phyloP scores from a whole-genome alignment of 2,329 filamentous ascomycete species.

The Gyromitra esculenta region DNA sequence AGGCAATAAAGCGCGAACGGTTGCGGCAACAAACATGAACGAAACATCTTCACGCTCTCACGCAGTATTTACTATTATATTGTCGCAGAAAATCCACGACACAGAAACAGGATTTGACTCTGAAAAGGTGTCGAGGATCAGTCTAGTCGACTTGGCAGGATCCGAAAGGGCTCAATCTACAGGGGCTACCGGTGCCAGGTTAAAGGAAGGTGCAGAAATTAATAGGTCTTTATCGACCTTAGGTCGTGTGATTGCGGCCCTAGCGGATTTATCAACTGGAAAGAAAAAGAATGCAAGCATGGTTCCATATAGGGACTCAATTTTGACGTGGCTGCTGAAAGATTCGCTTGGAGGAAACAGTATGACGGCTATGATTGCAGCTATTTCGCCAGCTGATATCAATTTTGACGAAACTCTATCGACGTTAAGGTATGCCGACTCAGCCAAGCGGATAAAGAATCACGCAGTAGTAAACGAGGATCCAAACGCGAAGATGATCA shows the following conservation, averaged over 20 bases:
- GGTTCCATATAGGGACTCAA: constrained; percentile 96
- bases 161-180: constrained; percentile 98
- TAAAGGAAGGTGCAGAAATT: constrained; percentile 98
- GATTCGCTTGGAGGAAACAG: constrained; percentile 98
- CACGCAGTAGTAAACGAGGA: constrained; percentile 99
- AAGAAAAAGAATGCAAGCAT: constrained; percentile 77
- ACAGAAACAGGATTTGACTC: constrained; percentile 94
- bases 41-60: constrained; percentile 98
- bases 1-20: constrained; percentile 97
- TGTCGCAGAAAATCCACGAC: constrained; percentile 93
- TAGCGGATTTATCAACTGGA: constrained; percentile 87
- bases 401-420: constrained; percentile 98
- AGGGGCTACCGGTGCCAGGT: constrained; percentile 89
- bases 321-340: constrained; percentile 95
- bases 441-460: constrained; percentile 99
- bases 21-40: constrained; percentile 99
- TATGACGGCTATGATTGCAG: constrained; percentile 99
- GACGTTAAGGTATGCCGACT: constrained; percentile 94
- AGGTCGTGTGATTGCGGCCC: constrained; percentile 93
- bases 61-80: constrained; percentile 94
- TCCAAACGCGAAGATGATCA: constrained; percentile 97
- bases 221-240: constrained; percentile 96
- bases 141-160: constrained; percentile 94
- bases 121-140: constrained; percentile 98
- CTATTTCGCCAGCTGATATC: constrained; percentile 97